Conservation (phyloP, 805 yeast genomes). For the Candida koratica region DNA sequence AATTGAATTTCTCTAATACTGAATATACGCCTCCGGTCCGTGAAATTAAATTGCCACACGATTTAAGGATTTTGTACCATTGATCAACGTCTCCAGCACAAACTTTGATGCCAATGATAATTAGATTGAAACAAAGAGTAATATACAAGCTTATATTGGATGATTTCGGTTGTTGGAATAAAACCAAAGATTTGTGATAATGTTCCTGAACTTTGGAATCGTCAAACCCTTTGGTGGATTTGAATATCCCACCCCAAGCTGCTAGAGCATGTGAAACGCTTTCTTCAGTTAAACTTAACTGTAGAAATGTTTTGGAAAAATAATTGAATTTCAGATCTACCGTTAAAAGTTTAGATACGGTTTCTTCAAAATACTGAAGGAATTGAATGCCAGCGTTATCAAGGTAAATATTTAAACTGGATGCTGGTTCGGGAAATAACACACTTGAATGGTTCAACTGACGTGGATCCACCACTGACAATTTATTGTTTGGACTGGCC, state of each 20-base stretch:
- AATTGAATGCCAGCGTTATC: slow-evolving; percentile 9
- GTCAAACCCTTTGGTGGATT: slow-evolving; percentile 2
- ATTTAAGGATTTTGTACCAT: slow-evolving; percentile 14
- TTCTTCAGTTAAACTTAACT: slow-evolving; percentile 7
- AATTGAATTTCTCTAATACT: slow-evolving; percentile 14
- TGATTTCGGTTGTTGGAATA: neutral
- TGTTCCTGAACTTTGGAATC: slow-evolving; percentile 4
- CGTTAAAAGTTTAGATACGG: slow-evolving; percentile 1
- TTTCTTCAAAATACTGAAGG: slow-evolving; percentile 7
- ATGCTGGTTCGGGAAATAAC: too few relatives aligned
- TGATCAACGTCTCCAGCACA: slow-evolving; percentile 21
- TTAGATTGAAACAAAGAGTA: slow-evolving; percentile 5
- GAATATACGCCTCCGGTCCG: slow-evolving; percentile 17
- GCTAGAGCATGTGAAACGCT: slow-evolving; percentile 9
- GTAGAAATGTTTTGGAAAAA: slow-evolving; percentile 8
- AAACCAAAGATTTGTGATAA: neutral
- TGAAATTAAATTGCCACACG: slow-evolving; percentile 5
- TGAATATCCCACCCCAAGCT: slow-evolving; percentile 9
- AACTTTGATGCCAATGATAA: slow-evolving; percentile 11
- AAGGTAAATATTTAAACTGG: slow-evolving; percentile 6
- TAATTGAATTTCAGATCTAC: slow-evolving; percentile 2
- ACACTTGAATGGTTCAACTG: too few relatives aligned
- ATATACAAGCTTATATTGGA: slow-evolving; percentile 1
- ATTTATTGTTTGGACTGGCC: too few relatives aligned
- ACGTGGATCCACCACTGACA: too few relatives aligned